phyloP scores from a whole-genome alignment of 2,329 filamentous ascomycete genomes.

The Arthroderma sp. region DNA sequence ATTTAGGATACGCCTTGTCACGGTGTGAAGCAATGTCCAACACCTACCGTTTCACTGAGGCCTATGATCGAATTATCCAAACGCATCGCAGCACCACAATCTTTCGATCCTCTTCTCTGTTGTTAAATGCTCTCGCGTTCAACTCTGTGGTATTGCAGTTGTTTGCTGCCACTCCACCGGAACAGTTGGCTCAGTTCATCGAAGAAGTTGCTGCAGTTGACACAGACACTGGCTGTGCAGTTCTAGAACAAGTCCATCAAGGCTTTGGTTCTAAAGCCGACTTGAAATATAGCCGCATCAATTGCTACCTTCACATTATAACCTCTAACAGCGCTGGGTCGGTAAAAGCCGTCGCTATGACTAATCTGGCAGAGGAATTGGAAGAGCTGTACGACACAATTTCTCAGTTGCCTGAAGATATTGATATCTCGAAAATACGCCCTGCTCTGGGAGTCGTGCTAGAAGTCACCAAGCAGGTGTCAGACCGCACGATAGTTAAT shows the following conservation, averaged over 20 bases:
- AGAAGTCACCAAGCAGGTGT: background rate
- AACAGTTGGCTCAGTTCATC: constrained; percentile 1
- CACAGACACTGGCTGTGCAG: constrained; percentile 21
- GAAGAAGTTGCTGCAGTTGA: constrained; percentile 3
- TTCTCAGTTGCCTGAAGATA: constrained; percentile 8
- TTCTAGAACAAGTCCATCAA: constrained; percentile 20
- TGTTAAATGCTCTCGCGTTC: constrained; percentile 3
- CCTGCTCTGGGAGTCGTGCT: background rate
- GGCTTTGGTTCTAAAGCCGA: constrained; percentile 13
- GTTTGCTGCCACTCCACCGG: background rate
- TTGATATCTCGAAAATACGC: constrained; percentile 8
- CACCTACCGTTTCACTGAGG: background rate
- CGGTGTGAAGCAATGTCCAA: constrained; percentile 1
- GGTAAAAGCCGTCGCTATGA: constrained; percentile 19
- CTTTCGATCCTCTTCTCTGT: constrained; percentile 5
- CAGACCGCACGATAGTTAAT: constrained; percentile 22
- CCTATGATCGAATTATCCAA: background rate
- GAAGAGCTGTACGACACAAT: constrained; percentile 15
- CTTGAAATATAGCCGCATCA: constrained; percentile 15
- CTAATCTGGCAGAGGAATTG: constrained; percentile 22
- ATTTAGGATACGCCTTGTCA: background rate
- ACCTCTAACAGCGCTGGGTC: constrained; percentile 14
- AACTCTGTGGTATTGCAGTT: background rate
- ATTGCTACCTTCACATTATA: constrained; percentile 21
- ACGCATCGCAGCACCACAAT: background rate